Evolutionary conservation across 2,329 filamentous ascomycete genomes (phyloP).

Genomic region (Aureobasidium sp.): DNA sequence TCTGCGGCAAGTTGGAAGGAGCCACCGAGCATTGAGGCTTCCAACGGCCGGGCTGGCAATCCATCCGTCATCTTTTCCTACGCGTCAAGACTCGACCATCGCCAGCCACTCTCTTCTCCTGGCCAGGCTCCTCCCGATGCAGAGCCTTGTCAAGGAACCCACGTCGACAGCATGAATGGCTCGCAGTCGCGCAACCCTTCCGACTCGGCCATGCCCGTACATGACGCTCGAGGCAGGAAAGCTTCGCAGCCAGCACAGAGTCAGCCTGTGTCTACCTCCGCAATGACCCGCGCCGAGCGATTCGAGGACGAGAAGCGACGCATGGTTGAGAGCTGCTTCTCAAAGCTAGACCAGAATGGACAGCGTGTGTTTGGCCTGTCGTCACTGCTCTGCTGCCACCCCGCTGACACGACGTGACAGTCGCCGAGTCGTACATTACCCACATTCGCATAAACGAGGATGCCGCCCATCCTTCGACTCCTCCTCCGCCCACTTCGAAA

Average conservation of each 20-base stretch:
- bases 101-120: not conserved
- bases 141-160: not conserved
- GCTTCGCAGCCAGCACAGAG: not conserved
- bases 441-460: slow-evolving; percentile 90
- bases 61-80: slow-evolving; percentile 13
- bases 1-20: too few relatives aligned
- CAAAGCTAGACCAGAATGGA: slow-evolving; percentile 79
- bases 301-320: slow-evolving; percentile 96
- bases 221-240: slow-evolving; percentile 12
- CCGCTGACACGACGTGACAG: slow-evolving; percentile 36
- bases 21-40: too few relatives aligned
- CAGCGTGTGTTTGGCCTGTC: slow-evolving; percentile 56
- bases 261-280: slow-evolving; percentile 15
- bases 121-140: slow-evolving; percentile 2
- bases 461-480: slow-evolving; percentile 70
- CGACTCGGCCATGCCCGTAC: slow-evolving; percentile 7
- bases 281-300: slow-evolving; percentile 59
- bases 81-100: not conserved
- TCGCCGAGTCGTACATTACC: slow-evolving; percentile 92
- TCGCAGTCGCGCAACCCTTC: slow-evolving; percentile 17
- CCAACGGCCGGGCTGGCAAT: not conserved
- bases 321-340: slow-evolving; percentile 92
- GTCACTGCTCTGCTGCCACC: slow-evolving; percentile 7
- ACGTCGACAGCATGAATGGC: slow-evolving; percentile 20
- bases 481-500: slow-evolving; percentile 72